phyloP scores from a whole-genome alignment of 441 rosid genomes.

The Gossypium lobatum region DNA sequence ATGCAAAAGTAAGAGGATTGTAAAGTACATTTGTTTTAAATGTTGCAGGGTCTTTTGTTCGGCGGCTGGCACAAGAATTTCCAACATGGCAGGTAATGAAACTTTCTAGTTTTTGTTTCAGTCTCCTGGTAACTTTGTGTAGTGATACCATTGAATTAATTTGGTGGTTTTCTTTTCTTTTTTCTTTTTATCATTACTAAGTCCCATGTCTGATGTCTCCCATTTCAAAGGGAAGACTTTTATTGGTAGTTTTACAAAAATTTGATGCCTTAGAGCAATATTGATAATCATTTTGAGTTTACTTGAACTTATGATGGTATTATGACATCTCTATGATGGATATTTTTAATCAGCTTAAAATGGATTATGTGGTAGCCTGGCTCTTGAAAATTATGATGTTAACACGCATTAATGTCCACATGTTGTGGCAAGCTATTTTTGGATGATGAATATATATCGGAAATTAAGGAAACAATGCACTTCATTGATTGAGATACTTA shows the following conservation, averaged over 20 bases:
- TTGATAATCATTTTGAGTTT: neutral
- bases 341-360: neutral
- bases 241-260: neutral
- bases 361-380: neutral
- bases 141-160: neutral
- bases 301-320: neutral
- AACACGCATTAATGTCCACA: neutral
- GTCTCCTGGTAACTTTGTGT: neutral
- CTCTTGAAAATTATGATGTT: conserved; percentile 6
- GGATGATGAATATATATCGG: neutral
- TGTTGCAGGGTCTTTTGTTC: conserved; percentile 73
- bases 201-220: neutral
- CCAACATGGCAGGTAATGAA: conserved; percentile 85
- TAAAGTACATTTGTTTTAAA: conserved; percentile 1
- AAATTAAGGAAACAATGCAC: neutral
- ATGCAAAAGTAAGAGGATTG: neutral
- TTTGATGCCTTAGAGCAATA: neutral
- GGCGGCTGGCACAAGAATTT: conserved; percentile 77
- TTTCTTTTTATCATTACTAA: neutral
- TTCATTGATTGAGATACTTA: neutral
- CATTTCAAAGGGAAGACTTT: neutral
- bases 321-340: neutral
- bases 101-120: conserved; percentile 3
- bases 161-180: neutral
- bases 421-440: neutral